Conservation (phyloP, 352 stramenopile species). For the Proteromonas lacertae region DNA sequence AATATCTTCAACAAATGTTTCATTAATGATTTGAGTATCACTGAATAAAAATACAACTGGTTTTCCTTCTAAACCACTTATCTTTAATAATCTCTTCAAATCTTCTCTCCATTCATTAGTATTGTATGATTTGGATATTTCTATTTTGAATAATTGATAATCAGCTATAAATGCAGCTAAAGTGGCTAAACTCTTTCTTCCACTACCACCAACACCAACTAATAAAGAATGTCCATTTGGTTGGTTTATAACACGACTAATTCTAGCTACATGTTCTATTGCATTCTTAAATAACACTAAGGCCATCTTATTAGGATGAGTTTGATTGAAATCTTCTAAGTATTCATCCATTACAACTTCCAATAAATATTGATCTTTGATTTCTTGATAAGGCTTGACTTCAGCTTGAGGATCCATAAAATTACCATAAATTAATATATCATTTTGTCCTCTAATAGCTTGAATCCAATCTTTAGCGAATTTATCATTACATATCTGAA, state of each 20-base stretch:
- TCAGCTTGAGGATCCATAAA: conserved; percentile 17
- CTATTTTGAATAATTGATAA: conserved; percentile 48
- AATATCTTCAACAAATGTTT: no score
- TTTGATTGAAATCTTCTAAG: conserved; percentile 59
- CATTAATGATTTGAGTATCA: conserved; percentile 50
- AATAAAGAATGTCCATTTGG: conserved; percentile 46
- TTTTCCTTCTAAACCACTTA: no score
- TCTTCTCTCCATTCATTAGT: conserved; percentile 52
- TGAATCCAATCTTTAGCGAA: no score
- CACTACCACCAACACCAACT: conserved; percentile 49
- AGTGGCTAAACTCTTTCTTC: conserved; percentile 47
- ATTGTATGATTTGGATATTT: conserved; percentile 68
- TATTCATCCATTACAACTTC: conserved; percentile 44
- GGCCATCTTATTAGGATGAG: no score
- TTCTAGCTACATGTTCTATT: conserved; percentile 57
- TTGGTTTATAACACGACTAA: conserved; percentile 56
- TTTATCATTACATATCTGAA: no score
- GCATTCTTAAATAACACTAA: conserved; percentile 69
- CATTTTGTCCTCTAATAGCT: conserved; percentile 37
- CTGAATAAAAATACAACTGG: conserved; percentile 57
- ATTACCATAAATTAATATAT: conserved; percentile 51
- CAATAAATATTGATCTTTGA: conserved; percentile 44
- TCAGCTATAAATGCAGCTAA: conserved; percentile 60
- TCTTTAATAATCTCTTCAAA: no score
- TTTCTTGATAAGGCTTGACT: conserved; percentile 19